These are phyloP conservation scores for Cicer yamashitae DNA, from an alignment of 306 rosid genomes.

Conservation along the genomic window DNA sequence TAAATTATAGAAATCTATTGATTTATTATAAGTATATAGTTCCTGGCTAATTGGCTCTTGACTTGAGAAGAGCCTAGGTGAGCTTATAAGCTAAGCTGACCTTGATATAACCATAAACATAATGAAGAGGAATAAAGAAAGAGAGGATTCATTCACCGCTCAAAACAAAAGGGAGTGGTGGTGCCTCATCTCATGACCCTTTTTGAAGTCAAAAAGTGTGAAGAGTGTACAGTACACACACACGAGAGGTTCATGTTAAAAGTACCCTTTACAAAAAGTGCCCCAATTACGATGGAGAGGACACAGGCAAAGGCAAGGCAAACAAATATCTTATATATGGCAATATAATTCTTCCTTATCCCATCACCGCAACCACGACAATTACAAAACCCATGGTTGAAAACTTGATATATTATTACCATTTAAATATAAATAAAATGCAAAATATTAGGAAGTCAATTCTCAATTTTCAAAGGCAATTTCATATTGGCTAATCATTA, in stretches of 20 bases:
- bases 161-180: conserved; percentile 51
- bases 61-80: conserved; percentile 1
- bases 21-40: too few species aligned
- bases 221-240: neutral
- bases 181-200: conserved; percentile 42
- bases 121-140: conserved; percentile 7
- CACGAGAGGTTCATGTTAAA: conserved; percentile 73
- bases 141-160: conserved; percentile 21
- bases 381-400: conserved; percentile 1
- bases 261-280: conserved; percentile 45
- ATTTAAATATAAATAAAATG: neutral
- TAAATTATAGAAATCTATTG: too few species aligned
- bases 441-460: conserved; percentile 39
- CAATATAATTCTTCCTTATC: conserved; percentile 21
- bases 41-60: neutral
- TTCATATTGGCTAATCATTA: conserved; percentile 35
- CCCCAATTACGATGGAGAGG: conserved; percentile 45
- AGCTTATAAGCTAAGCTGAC: conserved; percentile 30
- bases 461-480: conserved; percentile 16
- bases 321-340: neutral
- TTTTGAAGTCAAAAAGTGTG: conserved; percentile 45
- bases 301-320: neutral
- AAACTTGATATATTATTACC: neutral
- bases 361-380: conserved; percentile 41
- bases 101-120: neutral